phyloP scores from a whole-genome alignment of 108 stramenopile species.

The Skeletonema menzelii region DNA sequence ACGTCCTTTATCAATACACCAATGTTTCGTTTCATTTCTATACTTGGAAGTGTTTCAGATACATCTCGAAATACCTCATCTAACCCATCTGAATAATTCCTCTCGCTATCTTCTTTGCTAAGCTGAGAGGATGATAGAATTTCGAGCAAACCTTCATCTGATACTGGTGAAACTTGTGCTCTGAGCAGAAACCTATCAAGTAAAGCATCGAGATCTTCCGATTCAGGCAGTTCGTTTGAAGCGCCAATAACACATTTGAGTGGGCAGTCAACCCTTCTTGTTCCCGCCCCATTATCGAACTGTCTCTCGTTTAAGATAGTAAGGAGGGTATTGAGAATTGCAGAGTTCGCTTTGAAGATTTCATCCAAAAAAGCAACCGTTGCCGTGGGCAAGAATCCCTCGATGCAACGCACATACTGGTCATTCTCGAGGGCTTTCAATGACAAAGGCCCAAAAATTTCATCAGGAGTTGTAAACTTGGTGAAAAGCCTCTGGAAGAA shows the following conservation, averaged over 20 bases:
- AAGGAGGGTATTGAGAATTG: slow-evolving; percentile 76
- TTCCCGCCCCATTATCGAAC: slow-evolving; percentile 70
- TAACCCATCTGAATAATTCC: slow-evolving; percentile 25
- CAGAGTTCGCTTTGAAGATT: slow-evolving; percentile 80
- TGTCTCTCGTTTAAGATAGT: slow-evolving; percentile 81
- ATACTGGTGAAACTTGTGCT: slow-evolving; percentile 64
- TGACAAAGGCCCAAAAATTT: slow-evolving; percentile 65
- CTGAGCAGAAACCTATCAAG: slow-evolving; percentile 75
- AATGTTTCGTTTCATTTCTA: slow-evolving; percentile 42
- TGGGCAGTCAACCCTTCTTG: slow-evolving; percentile 58
- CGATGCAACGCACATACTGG: slow-evolving; percentile 63
- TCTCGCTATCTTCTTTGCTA: neutral
- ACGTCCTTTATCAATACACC: slow-evolving; percentile 56
- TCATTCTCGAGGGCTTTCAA: slow-evolving; percentile 71
- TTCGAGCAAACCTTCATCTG: slow-evolving; percentile 65
- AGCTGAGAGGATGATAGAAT: slow-evolving; percentile 53
- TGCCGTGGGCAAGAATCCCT: slow-evolving; percentile 69
- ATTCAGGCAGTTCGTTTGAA: slow-evolving; percentile 76
- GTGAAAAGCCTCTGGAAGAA: slow-evolving; percentile 81
- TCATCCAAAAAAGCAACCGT: slow-evolving; percentile 54
- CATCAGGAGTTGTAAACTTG: slow-evolving; percentile 77
- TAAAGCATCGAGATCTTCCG: slow-evolving; percentile 73
- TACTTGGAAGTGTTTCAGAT: slow-evolving; percentile 32
- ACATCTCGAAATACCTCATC: slow-evolving; percentile 36
- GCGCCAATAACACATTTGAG: slow-evolving; percentile 76